phyloP scores from a whole-genome alignment of 192 early-diverging fungal genomes.

The Irineochytrium annulatum region DNA sequence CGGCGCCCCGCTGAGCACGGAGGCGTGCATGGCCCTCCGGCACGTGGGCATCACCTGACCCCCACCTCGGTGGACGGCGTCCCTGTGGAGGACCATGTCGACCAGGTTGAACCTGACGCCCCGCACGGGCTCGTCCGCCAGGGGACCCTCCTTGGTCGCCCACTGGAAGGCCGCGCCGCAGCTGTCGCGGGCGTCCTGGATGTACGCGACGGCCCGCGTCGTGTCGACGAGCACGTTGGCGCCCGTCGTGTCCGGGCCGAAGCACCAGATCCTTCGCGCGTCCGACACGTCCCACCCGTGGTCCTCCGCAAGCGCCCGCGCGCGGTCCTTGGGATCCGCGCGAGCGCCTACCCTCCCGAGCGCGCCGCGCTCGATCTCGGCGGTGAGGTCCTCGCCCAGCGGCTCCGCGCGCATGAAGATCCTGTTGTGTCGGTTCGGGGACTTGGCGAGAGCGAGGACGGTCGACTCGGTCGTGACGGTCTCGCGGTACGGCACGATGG shows the following conservation, averaged over 20 bases:
- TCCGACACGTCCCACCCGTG: conserved; percentile 94
- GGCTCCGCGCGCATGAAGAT: conserved; percentile 94
- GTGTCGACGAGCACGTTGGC: conserved; percentile 88
- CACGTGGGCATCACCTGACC: conserved; percentile 94
- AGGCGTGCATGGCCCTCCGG: conserved; percentile 90
- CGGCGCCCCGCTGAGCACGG: conserved; percentile 77
- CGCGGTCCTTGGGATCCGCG: conserved; percentile 93
- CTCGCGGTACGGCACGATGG: conserved; percentile 94
- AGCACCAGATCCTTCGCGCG: conserved; percentile 98
- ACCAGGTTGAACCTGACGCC: conserved; percentile 94
- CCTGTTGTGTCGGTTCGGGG: conserved; percentile 99
- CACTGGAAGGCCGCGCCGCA: conserved; percentile 90
- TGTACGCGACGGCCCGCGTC: conserved; percentile 95
- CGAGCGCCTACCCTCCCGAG: conserved; percentile 73
- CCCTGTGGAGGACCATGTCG: conserved; percentile 93
- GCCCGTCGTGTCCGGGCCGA: conserved; percentile 83
- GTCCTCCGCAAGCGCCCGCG: conserved; percentile 81
- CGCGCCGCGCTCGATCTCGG: conserved; percentile 77
- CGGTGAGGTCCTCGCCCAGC: conserved; percentile 72
- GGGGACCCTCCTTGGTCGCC: conserved; percentile 85
- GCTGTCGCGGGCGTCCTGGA: conserved; percentile 98
- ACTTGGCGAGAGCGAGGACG: conserved; percentile 84
- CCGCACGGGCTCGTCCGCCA: conserved; percentile 93
- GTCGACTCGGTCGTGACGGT: conserved; percentile 81
- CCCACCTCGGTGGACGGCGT: conserved; percentile 98